phyloP scores from a whole-genome alignment of 306 rosid genomes.

The Glycyrrhiza uralensis region DNA sequence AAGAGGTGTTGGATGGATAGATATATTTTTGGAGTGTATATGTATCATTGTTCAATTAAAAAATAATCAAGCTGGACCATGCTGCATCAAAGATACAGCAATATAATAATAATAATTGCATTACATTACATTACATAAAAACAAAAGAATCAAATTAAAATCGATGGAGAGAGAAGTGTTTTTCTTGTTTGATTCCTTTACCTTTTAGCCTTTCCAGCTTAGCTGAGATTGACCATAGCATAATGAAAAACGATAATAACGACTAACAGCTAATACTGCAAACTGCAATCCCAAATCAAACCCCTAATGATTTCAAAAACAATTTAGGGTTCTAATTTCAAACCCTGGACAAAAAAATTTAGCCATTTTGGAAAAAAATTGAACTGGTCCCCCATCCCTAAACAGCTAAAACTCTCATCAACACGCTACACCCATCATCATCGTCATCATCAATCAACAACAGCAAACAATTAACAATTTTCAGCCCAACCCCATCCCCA shows the following conservation, averaged over 20 bases:
- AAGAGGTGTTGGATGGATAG: too few species aligned
- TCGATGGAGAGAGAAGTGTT: too few species aligned
- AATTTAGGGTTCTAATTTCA: slow-evolving; percentile 12
- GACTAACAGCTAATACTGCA: slow-evolving; percentile 14
- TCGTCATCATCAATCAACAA: neutral
- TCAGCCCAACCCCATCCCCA: neutral
- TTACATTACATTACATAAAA: too few species aligned
- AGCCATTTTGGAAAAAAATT: neutral
- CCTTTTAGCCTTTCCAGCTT: slow-evolving; percentile 11
- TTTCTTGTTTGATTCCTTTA: too few species aligned
- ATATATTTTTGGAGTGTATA: too few species aligned
- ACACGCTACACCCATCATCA: neutral
- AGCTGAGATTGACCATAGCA: neutral
- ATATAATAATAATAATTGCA: too few species aligned
- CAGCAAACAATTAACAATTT: neutral
- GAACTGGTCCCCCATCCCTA: slow-evolving; percentile 20
- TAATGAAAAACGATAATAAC: neutral
- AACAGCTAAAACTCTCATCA: too few species aligned
- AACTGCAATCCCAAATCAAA: slow-evolving; percentile 14
- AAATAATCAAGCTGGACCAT: too few species aligned
- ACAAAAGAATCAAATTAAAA: too few species aligned
- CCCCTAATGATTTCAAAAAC: neutral
- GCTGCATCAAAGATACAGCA: too few species aligned
- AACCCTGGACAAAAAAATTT: neutral
- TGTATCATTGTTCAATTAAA: too few species aligned